A percentile compares a stretch with the other conserved stretches of the same genome.
phyloP scores from a whole-genome alignment of 305 asterid genomes.

The Solanum hybrid region DNA sequence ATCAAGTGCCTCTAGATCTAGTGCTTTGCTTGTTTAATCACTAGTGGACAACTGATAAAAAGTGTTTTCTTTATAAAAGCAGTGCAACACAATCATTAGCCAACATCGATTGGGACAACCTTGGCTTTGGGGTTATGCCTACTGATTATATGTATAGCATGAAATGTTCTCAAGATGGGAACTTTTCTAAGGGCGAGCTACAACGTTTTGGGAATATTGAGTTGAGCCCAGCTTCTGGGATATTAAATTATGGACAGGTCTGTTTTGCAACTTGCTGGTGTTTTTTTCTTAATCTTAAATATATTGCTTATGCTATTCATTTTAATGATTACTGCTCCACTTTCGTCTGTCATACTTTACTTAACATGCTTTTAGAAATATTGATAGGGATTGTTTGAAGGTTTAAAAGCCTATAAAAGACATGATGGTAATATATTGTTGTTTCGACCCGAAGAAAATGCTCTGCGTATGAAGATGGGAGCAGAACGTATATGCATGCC shows the following conservation, averaged over 20 bases:
- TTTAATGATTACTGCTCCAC: not conserved
- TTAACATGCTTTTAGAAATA: not conserved
- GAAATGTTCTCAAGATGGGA: constrained; percentile 68
- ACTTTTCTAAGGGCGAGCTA: constrained; percentile 64
- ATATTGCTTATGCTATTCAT: not conserved
- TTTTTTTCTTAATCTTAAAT: not conserved
- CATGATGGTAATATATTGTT: constrained; percentile 71
- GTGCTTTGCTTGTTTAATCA: not conserved
- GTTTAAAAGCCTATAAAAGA: constrained; percentile 76
- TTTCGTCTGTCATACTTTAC: not conserved
- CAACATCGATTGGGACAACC: constrained; percentile 85
- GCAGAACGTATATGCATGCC: constrained; percentile 99
- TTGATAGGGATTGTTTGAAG: constrained; percentile 82
- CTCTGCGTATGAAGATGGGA: constrained; percentile 56
- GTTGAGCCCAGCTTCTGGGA: constrained; percentile 89
- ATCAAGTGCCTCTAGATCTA: not conserved
- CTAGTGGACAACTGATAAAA: not conserved
- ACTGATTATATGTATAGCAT: constrained; percentile 87
- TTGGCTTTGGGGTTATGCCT: constrained; percentile 65
- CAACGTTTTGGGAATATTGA: constrained; percentile 88
- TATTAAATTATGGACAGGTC: constrained; percentile 95
- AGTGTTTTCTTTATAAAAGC: constrained; percentile 23
- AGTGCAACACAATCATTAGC: constrained; percentile 34
- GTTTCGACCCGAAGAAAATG: constrained; percentile 92
- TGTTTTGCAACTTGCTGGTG: constrained; percentile 7